Evolutionary conservation across 495 filamentous ascomycete species (phyloP), one percentile per base, ranked within the genome.

Genomic region (Penicillium ochrochloron): DNA sequence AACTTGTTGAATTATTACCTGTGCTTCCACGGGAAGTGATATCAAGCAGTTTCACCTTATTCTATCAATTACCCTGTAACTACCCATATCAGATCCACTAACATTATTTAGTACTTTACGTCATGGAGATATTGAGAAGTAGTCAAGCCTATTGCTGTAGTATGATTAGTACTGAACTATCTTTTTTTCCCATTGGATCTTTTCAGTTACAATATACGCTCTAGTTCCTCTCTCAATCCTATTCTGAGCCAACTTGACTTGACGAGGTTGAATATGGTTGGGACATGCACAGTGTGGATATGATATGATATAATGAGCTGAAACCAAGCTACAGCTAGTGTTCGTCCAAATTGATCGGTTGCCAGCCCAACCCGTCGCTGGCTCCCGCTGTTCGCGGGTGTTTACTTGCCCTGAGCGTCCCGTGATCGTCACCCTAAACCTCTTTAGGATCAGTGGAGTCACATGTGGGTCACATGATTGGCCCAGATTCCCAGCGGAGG

Each of bases 381-480:
- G 31, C 42, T 48, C 57, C 61, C 21, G 42, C 60, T 57, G 68
- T 68, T 71, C 64, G 62, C 69, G 60, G 71, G 59, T 78, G 75
- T 80, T 80, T 80, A 78, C 71, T 65, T 76, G 65, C 58, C 67
- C 61, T 67, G 64, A 70, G 67, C 69, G 66, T 66, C 70, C 61
- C 68, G 61, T 65, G 75, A 75, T 73, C 71, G 59, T 11, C 64
- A 29, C n/a, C 0, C 74, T 75, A 76, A 50, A 62, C 67, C 66
- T 68, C 66, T 67, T 76, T 61, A 68, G 60, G 62, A 66, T 68
- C 71, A 64, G 65, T 75, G 70, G 69, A 31, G 58, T 34, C 23
- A 3, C 17, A n/a, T 7, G 2, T 35, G 33, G 12, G 34, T 1
- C 33, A 21, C 50, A 8, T 69, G 56, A 71, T 71, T 71, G 71